Base-by-base conservation (phyloP, 2,329 filamentous ascomycete species). In the Microcyclosporella mali region DNA sequence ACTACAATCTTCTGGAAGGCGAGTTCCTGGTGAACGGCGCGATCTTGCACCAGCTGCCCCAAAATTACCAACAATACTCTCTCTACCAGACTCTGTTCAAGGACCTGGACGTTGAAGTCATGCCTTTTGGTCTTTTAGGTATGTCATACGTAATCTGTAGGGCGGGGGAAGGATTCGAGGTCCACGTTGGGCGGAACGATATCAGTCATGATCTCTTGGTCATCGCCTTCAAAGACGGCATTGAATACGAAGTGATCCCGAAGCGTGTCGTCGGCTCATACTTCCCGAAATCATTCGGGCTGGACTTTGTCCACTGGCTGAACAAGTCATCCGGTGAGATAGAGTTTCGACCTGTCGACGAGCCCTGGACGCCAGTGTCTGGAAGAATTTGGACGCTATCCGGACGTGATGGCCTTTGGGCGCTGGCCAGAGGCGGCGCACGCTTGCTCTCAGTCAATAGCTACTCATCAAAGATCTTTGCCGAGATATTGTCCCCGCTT, bases 261-360 rank as follows among this genome's bases (percentile, higher is more conserved):
- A 33, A 37, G 0, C 10, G 42, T 0, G 29, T 64, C 0, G 66
- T 72, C 30, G 16, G 39, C 1, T 33, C 41, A 1, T 78, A 81
- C 49, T 59, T 83, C 0, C 81, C 81, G 0, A 51, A 50, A 0
- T 55, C 66, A 0, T 62, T 85, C 0, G 48, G 80, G 0, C 57
- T 73, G 0, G 61, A 70, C 4, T 82, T 75, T 37, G 64, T 74
- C 0, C 80, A 85, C 47, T 84, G 79, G 78, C 61, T 82, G 3
- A 66, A 83, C 32, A 10, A 80, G 0, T 36, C 46, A 1, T 62
- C 60, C 1, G 64, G 65, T 2, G 41, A 61, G 1, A 37, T 85
- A 0, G 74, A 84, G 33, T 72, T 82, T 16, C 66, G 79, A 9
- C 55, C 56, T 2, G 41, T 31, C 6, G 17, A 44, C 0, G 33